Conservation (phyloP, 2,329 filamentous ascomycete species). For the Talaromyces atroroseus region DNA sequence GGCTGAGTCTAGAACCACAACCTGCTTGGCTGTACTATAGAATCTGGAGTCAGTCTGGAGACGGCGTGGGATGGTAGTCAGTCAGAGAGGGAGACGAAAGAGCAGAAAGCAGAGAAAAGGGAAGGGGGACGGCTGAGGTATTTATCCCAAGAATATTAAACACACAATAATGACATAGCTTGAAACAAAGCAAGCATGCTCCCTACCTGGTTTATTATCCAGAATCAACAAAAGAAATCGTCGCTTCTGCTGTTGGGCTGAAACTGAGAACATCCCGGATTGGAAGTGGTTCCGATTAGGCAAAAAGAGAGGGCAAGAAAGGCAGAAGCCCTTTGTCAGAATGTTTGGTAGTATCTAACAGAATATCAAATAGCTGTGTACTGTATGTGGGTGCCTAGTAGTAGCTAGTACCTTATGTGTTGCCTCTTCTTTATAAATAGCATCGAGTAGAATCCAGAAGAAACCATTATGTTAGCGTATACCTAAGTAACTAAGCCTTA, state of each 20-base stretch:
- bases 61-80: not conserved
- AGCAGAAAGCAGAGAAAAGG: not conserved
- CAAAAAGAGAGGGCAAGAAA: not conserved
- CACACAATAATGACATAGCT: not conserved
- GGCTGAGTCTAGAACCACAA: not conserved
- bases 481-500: too few relatives aligned
- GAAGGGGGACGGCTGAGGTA: not conserved
- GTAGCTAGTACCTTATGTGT: not conserved
- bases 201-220: not conserved
- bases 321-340: not conserved
- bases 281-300: not conserved
- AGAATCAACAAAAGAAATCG: not conserved
- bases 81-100: not conserved
- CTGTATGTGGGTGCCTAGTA: not conserved
- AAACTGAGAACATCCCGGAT: not conserved
- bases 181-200: constrained; percentile 1
- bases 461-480: not conserved
- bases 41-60: not conserved
- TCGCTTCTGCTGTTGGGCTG: not conserved
- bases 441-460: not conserved
- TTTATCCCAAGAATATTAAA: not conserved
- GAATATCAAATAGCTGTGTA: not conserved
- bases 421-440: not conserved
- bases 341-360: not conserved
- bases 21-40: too few relatives aligned